Evolutionary conservation across 768 basidiomycete species (phyloP).

Genomic region (Mycena vulgaris): DNA sequence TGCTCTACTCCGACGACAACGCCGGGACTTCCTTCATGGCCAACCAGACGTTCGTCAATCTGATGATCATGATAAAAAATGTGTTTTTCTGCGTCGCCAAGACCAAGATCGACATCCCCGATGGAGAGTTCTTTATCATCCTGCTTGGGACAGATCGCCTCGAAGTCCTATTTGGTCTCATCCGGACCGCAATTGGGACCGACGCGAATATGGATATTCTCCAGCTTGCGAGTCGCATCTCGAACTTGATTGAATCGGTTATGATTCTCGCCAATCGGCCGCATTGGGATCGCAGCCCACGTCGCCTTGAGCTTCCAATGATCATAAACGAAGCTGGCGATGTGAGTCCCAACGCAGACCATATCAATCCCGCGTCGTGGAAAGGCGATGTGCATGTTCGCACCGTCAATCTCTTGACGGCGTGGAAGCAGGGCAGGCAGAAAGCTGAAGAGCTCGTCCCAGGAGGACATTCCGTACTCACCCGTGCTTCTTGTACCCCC

Average conservation of each 20-base stretch:
- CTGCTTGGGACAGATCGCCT: conserved; percentile 57
- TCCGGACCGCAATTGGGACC: conserved; percentile 53
- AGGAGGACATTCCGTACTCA: too few species aligned
- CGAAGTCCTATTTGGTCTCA: conserved; percentile 53
- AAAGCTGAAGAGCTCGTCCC: too few species aligned
- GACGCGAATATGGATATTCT: conserved; percentile 47
- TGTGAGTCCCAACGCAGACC: conserved; percentile 46
- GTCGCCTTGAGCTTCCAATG: conserved; percentile 49
- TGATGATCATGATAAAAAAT: conserved; percentile 58
- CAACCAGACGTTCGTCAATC: conserved; percentile 46
- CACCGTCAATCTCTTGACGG: background rate
- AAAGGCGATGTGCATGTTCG: conserved; percentile 47
- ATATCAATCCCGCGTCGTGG: conserved; percentile 55
- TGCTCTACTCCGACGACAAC: conserved; percentile 30
- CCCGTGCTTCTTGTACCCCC: too few species aligned
- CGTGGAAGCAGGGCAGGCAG: too few species aligned
- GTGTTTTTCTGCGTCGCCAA: conserved; percentile 56
- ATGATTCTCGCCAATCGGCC: conserved; percentile 56
- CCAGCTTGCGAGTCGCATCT: conserved; percentile 44
- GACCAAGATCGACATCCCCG: conserved; percentile 50
- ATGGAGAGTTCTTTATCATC: conserved; percentile 51
- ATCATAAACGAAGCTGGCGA: conserved; percentile 41
- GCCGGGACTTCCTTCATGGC: conserved; percentile 43
- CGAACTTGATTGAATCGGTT: conserved; percentile 49
- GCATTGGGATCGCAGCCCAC: conserved; percentile 56